Evolutionary conservation across 441 rosid genomes (phyloP).

Genomic region (Croton laevigatus): DNA sequence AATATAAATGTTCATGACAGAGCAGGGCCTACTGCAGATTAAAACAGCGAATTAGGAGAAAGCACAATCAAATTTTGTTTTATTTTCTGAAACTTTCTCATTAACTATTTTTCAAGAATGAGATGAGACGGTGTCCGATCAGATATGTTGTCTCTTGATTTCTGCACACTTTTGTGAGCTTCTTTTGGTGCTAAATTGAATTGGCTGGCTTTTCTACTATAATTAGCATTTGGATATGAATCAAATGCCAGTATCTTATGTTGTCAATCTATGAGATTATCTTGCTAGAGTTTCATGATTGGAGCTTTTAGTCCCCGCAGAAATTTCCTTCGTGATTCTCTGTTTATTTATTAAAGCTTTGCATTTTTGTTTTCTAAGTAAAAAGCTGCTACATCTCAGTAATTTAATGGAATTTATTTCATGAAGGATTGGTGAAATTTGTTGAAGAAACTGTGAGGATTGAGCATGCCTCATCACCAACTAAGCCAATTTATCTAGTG

Average conservation of each 20-base stretch:
- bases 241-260: neutral
- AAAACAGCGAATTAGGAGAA: neutral
- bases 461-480: constrained; percentile 51
- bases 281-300: neutral
- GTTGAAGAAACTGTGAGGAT: constrained; percentile 59
- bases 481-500: constrained; percentile 70
- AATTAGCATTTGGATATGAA: neutral
- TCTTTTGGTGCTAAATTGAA: neutral
- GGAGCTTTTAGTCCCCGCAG: neutral
- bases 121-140: neutral
- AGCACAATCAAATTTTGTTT: neutral
- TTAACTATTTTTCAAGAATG: neutral
- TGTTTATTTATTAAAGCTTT: neutral
- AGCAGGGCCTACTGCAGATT: neutral
- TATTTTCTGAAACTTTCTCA: neutral
- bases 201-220: constrained; percentile 2
- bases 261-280: neutral
- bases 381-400: neutral
- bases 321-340: neutral
- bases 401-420: constrained; percentile 9
- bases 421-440: constrained; percentile 53
- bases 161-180: neutral
- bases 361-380: neutral
- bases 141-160: neutral
- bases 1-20: neutral